Evolutionary conservation across 257 asterid species (phyloP), one percentile per base, ranked within the genome.

Genomic region (Oldenlandia corymbosa): DNA sequence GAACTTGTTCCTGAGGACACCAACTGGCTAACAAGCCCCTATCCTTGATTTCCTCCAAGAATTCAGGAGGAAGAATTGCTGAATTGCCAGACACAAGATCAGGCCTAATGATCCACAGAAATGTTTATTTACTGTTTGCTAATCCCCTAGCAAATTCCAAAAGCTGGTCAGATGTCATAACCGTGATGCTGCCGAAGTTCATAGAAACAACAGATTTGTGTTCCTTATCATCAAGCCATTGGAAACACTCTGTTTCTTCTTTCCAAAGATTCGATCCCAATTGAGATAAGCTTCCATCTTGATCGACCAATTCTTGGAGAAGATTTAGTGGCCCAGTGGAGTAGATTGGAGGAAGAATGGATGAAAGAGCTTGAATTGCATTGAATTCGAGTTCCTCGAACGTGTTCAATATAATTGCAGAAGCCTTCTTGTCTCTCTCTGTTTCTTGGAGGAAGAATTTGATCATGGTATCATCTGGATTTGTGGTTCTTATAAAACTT

Each of bases 271-370:
- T 45, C 6, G 48, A 45, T 23, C 50, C 50, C 1, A 45, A 16
- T 9, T 14, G n/a, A 6, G 21, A 7, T 16, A 45, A 5, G 9
- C 6, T 18, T 7, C 18, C 50, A 18, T 45, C 50, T 1, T 45
- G n/a, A n/a, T n/a, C 23, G 18, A 45, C 23, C 50, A 4, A 23
- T 45, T 45, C 50, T 45, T 45, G 50, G 5, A 66, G 64, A 14
- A 53, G 52, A 1, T 66, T 62, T 8, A 66, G 39, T 0, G 71
- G 71, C 8, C 64, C 71, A 43, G 55, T n/a, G 34, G 70, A 11
- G 32, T 66, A 66, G 4, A 66, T 7, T 11, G 55, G 23, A 13
- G 71, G 64, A 57, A 66, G n/a, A 10, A 17, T 7, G 18, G 57
- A 0, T 4, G 71, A 55, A 23, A 56, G 64, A 1, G 52, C 37